Conservation (phyloP, 163 green algal species). For the Scenedesmus sp. region DNA sequence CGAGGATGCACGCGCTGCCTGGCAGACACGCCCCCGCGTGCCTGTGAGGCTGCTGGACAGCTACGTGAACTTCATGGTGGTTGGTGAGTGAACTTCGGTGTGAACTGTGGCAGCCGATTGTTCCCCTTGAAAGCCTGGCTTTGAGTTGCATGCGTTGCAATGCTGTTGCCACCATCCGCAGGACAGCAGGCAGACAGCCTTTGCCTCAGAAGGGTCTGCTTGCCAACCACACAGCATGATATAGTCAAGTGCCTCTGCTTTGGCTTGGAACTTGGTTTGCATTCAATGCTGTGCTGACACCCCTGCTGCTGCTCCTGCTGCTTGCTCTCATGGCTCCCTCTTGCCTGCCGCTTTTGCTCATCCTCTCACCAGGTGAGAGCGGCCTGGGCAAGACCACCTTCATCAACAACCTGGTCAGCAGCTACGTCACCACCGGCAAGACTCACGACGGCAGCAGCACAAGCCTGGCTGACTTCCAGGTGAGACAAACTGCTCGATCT, state of each 20-base stretch:
- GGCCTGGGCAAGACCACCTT: constrained; percentile 55
- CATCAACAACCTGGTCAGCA: constrained; percentile 45
- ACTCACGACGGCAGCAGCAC: constrained; percentile 40
- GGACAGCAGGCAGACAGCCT: not conserved
- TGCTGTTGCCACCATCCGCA: no score
- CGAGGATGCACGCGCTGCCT: constrained; percentile 10
- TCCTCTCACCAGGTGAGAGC: constrained; percentile 5
- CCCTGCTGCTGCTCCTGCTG: not conserved
- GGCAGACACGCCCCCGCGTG: constrained; percentile 23
- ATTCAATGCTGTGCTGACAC: not conserved
- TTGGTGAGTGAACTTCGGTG: constrained; percentile 1
- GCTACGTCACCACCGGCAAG: constrained; percentile 14
- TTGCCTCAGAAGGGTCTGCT: no score
- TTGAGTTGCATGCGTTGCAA: no score
- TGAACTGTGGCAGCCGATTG: not conserved
- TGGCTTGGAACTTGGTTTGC: not conserved
- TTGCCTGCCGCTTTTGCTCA: not conserved
- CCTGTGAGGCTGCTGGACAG: constrained; percentile 29
- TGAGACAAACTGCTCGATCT: not conserved
- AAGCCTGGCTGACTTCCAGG: constrained; percentile 41
- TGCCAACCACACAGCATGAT: no score
- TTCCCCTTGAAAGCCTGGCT: not conserved
- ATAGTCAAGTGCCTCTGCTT: no score
- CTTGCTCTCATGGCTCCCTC: no score
- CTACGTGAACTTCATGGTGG: constrained; percentile 41